Percentiles rank a stretch among this genome's conserved stretches.
Conservation (phyloP, 148 eudicot genomes). For the Rhododendron griersonianum region DNA sequence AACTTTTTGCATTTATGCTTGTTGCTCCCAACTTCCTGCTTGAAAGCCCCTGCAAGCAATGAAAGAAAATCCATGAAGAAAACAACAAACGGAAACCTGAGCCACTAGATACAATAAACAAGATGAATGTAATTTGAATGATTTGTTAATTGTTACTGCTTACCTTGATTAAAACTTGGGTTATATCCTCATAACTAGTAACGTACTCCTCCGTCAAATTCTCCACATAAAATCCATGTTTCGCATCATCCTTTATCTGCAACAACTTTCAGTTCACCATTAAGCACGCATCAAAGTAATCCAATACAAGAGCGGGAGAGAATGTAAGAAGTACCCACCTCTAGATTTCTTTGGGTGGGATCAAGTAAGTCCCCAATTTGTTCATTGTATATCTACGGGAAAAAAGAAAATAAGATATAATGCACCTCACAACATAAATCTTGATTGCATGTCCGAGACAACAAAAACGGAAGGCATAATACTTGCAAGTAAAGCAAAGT, state of each 20-base stretch:
- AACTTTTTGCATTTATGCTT: conserved; percentile 76
- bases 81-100: background rate
- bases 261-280: conserved; percentile 6
- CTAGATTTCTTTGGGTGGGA: conserved; percentile 69
- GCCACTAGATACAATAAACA: background rate
- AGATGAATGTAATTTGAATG: background rate
- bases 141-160: background rate
- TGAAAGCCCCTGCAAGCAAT: conserved; percentile 74
- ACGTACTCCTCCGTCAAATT: conserved; percentile 95
- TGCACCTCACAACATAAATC: conserved; percentile 29
- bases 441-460: conserved; percentile 58
- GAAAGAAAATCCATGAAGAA: background rate
- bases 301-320: background rate
- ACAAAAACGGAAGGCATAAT: background rate
- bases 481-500: too few species aligned
- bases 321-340: conserved; percentile 37
- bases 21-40: conserved; percentile 81
- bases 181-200: conserved; percentile 71
- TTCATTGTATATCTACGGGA: conserved; percentile 67
- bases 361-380: conserved; percentile 90
- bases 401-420: background rate
- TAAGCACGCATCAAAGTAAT: conserved; percentile 7
- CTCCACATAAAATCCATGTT: conserved; percentile 77
- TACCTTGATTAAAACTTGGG: conserved; percentile 86
- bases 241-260: conserved; percentile 85